Conservation (phyloP, 148 eudicot genomes). For the Hydrangea macrophylla region DNA sequence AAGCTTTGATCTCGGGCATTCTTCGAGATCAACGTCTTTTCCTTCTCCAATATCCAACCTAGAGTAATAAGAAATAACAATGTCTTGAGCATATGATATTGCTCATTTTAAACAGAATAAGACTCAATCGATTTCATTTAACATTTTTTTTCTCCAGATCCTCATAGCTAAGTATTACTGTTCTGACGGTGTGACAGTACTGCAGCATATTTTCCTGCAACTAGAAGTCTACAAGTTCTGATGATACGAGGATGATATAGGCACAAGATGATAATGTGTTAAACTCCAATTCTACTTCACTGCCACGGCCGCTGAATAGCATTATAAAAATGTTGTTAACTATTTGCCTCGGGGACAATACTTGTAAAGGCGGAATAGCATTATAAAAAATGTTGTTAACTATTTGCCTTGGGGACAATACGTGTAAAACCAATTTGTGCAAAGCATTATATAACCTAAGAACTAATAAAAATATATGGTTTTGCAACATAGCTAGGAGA, state of each 20-base stretch:
- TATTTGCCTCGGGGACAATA: neutral
- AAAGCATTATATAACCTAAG: neutral
- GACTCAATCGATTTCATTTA: too few species aligned
- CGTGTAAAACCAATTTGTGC: neutral
- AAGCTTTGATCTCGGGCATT: constrained; percentile 74
- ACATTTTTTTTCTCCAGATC: too few species aligned
- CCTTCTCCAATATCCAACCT: constrained; percentile 98
- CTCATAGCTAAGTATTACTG: too few species aligned
- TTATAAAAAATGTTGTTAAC: neutral
- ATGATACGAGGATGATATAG: neutral
- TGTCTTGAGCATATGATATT: neutral
- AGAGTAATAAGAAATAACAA: constrained; percentile 12
- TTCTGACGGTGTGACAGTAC: neutral
- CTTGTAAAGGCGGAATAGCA: neutral
- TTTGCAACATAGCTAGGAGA: too few species aligned
- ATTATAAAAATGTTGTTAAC: neutral
- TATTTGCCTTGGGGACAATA: neutral
- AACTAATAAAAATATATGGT: neutral
- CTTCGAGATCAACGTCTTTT: constrained; percentile 67
- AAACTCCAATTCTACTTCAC: neutral
- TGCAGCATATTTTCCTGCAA: neutral
- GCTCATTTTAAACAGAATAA: too few species aligned
- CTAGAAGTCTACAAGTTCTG: neutral
- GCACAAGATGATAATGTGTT: neutral
- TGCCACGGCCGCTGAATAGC: neutral